A percentile compares a stretch with the other conserved stretches of the same genome.
Conservation (phyloP, 2,329 filamentous ascomycete genomes). For the Alternaria sp. region DNA sequence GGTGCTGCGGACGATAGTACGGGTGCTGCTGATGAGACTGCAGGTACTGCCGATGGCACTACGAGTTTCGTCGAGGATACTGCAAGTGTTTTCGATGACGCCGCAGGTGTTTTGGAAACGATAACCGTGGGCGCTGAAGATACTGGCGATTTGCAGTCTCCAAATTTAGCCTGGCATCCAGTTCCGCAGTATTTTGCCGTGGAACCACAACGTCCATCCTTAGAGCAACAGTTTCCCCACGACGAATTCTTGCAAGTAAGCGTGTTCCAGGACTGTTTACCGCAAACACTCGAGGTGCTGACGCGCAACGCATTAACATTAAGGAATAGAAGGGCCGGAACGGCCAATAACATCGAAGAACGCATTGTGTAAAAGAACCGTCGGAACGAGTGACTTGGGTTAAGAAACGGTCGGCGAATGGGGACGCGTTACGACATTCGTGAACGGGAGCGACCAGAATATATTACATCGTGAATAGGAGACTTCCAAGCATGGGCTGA, state of each 20-base stretch:
- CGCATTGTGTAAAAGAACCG: neutral
- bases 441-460: neutral
- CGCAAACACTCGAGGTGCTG: conserved; percentile 5
- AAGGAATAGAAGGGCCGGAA: conserved; percentile 1
- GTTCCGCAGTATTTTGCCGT: conserved; percentile 24
- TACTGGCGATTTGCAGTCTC: conserved; percentile 12
- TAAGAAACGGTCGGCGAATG: neutral
- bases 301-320: conserved; percentile 1
- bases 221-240: conserved; percentile 9
- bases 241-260: conserved; percentile 7
- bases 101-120: conserved; percentile 1
- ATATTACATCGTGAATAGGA: conserved; percentile 5
- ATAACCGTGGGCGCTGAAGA: conserved; percentile 1
- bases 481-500: conserved; percentile 3
- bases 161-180: conserved; percentile 30
- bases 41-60: conserved; percentile 1
- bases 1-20: neutral
- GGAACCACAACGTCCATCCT: conserved; percentile 2
- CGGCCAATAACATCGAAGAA: neutral
- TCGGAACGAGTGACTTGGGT: conserved; percentile 4
- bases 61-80: neutral
- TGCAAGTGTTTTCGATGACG: conserved; percentile 4
- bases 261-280: conserved; percentile 6
- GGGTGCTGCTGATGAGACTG: neutral
- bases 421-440: neutral